Base-by-base conservation (phyloP, 1,139 yeast genomes). In the Pichia sorboxylosa region DNA sequence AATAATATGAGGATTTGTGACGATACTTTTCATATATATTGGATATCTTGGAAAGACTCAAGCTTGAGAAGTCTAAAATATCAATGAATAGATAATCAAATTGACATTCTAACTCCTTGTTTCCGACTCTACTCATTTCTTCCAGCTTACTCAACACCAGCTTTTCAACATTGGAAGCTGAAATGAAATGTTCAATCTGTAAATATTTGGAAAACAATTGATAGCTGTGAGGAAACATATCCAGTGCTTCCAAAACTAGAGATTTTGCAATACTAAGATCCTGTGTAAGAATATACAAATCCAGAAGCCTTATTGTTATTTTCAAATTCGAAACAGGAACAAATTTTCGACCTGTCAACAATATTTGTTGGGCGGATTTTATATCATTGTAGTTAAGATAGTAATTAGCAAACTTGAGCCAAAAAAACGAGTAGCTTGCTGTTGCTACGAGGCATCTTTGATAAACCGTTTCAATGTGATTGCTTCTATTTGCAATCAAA, bases 381-480 rank as follows among this genome's bases (percentile, higher is more conserved):
- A 52, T 38, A 16, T 59, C 45, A 14, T 55, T 51, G 13, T 47
- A 38, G 24, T 50, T 47, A 1, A 69, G 45, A 30, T 58, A 56
- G 42, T 55, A 69, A 43, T 81, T 64, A 2, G 72, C 57, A 46
- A 71, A 78, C 32, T 73, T 65, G 17, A 76, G 49, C 87, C 92
- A 81, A 28, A 80, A 58, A 24, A 57, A 59, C 2, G 70, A 67
- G 41, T 76, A 69, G 11, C 57, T 50, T 1, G 75, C 73, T 3
- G 74, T 63, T 0, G 69, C 56, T 5, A 72, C 58, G 5, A 78
- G 40, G 30, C 78, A 69, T 36, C 87, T 55, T 42, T 74, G 78
- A 46, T 74, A 82, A 1, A 66, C 48, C 23, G 66, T 58, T 9
- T 53, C 52, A 5, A 67, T 47, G 17, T 58, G 46, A 3, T 46